phyloP scores from a whole-genome alignment of 2,329 filamentous ascomycete species.

The Dactylellina drechsleri region DNA sequence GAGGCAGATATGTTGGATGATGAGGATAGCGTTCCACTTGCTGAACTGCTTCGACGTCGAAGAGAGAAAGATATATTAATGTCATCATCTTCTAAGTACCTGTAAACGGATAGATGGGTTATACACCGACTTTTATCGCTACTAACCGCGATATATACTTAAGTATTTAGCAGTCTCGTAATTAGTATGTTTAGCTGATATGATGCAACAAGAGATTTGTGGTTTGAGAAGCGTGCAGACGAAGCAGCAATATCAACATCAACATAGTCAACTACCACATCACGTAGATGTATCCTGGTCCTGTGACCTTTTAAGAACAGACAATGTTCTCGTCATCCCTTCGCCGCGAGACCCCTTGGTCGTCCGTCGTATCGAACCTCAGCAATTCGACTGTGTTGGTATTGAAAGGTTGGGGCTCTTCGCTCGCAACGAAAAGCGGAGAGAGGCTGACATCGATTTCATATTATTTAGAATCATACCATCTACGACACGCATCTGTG shows the following conservation, averaged over 20 bases:
- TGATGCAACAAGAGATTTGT: neutral
- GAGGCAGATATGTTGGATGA: slow-evolving; percentile 71
- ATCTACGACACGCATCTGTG: slow-evolving; percentile 34
- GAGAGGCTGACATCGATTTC: neutral
- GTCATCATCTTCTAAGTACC: neutral
- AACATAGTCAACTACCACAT: neutral
- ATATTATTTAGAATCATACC: slow-evolving; percentile 19
- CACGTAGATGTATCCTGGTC: neutral
- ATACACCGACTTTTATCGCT: too few species aligned
- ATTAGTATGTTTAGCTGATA: too few species aligned
- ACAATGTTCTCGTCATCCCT: slow-evolving; percentile 40
- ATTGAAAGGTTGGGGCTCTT: slow-evolving; percentile 17
- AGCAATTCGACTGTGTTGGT: slow-evolving; percentile 24
- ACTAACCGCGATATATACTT: too few species aligned
- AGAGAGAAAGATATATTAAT: slow-evolving; percentile 58
- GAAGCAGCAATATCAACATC: neutral
- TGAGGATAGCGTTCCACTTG: slow-evolving; percentile 75
- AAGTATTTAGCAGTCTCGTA: too few species aligned
- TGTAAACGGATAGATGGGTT: neutral
- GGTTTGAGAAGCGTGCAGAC: neutral
- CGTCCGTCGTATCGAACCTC: slow-evolving; percentile 13
- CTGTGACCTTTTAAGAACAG: neutral
- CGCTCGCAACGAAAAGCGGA: neutral
- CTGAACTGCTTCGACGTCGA: slow-evolving; percentile 72
- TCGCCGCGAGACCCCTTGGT: slow-evolving; percentile 36